These are phyloP conservation scores for Tricholoma terreum DNA, from an alignment of 768 basidiomycete genomes.

Conservation along the genomic window DNA sequence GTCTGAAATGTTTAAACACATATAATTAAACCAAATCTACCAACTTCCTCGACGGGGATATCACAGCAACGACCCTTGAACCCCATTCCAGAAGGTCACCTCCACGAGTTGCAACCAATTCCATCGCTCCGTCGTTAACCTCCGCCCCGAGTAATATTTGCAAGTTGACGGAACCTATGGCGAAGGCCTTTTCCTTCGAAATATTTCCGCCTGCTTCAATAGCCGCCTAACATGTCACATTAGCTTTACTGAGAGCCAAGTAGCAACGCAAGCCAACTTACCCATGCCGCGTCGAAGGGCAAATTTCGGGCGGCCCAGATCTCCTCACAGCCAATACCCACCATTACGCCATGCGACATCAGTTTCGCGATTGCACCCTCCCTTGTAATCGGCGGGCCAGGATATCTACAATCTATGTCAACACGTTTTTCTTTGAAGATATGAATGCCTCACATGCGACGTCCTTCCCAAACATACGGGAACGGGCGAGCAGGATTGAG, in stretches of 20 bases:
- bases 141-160: constrained; percentile 38
- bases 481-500: constrained; percentile 60
- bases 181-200: constrained; percentile 40
- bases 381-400: constrained; percentile 70
- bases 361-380: constrained; percentile 56
- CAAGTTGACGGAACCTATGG: constrained; percentile 46
- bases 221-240: constrained; percentile 32
- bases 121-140: constrained; percentile 33
- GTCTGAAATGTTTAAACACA: background rate
- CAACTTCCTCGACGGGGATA: constrained; percentile 39
- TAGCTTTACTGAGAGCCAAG: background rate
- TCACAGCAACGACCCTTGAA: constrained; percentile 49
- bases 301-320: constrained; percentile 74
- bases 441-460: constrained; percentile 51
- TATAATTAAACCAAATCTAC: constrained; percentile 6
- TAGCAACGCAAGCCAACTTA: constrained; percentile 28
- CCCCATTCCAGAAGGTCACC: constrained; percentile 49
- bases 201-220: constrained; percentile 41
- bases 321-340: constrained; percentile 61
- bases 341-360: constrained; percentile 64
- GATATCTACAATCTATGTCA: constrained; percentile 36
- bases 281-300: constrained; percentile 83
- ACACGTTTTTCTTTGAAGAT: background rate
- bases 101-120: constrained; percentile 55
- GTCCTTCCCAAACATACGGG: constrained; percentile 69